Percentiles rank a stretch among this genome's conserved stretches.
Conservation (phyloP, 2,329 filamentous ascomycete genomes). For the Colletotrichum melonis region DNA sequence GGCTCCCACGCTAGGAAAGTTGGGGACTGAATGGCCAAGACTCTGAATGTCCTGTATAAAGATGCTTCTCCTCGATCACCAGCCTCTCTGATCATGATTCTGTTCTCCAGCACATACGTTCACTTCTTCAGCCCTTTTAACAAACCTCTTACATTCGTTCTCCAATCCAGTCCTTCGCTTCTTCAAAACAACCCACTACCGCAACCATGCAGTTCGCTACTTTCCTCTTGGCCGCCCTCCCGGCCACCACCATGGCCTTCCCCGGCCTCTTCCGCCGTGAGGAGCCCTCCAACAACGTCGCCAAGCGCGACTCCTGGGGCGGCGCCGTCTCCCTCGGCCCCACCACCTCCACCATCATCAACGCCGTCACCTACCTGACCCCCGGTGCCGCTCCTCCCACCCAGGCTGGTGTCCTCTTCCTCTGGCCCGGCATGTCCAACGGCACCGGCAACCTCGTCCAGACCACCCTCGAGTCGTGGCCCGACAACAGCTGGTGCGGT, state of each 20-base stretch:
- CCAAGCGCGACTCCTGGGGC: slow-evolving; percentile 18
- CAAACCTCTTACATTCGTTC: slow-evolving; percentile 4
- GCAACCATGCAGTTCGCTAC: slow-evolving; percentile 20
- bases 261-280: slow-evolving; percentile 21
- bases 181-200: neutral
- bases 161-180: neutral
- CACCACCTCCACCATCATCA: slow-evolving; percentile 44
- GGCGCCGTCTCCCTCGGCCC: slow-evolving; percentile 29
- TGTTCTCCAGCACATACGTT: neutral
- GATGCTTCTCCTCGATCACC: neutral
- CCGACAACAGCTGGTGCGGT: slow-evolving; percentile 49
- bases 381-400: slow-evolving; percentile 50
- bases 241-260: slow-evolving; percentile 21
- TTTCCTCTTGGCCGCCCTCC: slow-evolving; percentile 11
- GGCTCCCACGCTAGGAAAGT: neutral
- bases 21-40: neutral
- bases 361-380: slow-evolving; percentile 52
- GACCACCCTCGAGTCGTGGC: slow-evolving; percentile 51
- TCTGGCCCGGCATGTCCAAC: slow-evolving; percentile 58
- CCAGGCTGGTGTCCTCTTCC: slow-evolving; percentile 51
- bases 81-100: too few species aligned
- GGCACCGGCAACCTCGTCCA: slow-evolving; percentile 55
- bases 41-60: neutral
- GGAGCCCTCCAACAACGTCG: slow-evolving; percentile 17
- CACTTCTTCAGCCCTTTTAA: slow-evolving; percentile 4